Evolutionary conservation across 1,284 basidiomycete genomes (phyloP), one percentile per base, ranked within the genome.

Genomic region (Naganishia liquefaciens): DNA sequence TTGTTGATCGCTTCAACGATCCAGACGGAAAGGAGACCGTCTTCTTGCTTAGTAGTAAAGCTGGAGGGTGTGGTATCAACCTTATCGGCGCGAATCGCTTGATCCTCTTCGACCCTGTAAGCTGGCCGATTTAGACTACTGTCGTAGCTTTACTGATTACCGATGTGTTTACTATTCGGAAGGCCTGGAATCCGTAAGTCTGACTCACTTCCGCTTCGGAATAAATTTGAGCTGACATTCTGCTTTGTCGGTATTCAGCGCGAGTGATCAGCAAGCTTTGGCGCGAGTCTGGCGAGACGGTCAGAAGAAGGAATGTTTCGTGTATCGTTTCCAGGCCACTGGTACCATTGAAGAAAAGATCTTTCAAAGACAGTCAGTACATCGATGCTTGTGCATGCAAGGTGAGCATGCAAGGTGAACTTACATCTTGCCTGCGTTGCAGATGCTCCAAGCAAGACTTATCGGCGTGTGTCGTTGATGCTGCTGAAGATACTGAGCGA

Each of bases 331-430:
- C 79, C 94, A 97, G 72, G 90, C 93, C 1, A 96, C 95, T 0
- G 95, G 95, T 1, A 96, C 94, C 1, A 97, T 99, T 69, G 96
- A 99, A 79, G 96, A 99, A 79, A 99, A 98, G 82, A 96, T 98
- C 68, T 93, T 96, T 78, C 93, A 97, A 78, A 82, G 92, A 66
- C 92, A 97, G 79, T 81, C 53, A 64, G 78, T 70, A 15, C 23
- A 7, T 11, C 7, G 33, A 10, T 33, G 9, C 6, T 10, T 5
- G 9, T 37, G 33, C 33, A 7, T 37, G 33, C 10, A 7, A 37
- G 33, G 33, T 7, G 33, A 37, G 13, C 25, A 37, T 39, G 23
- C 27, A 6, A 37, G 33, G 33, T 7, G 33, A 37, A 37, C 25
- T 42, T 39, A 27, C 27, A 6, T 5, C 23, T 3, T 63, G 67